These are phyloP conservation scores for Candida pini DNA, from an alignment of 805 yeast species.

Conservation along the genomic window DNA sequence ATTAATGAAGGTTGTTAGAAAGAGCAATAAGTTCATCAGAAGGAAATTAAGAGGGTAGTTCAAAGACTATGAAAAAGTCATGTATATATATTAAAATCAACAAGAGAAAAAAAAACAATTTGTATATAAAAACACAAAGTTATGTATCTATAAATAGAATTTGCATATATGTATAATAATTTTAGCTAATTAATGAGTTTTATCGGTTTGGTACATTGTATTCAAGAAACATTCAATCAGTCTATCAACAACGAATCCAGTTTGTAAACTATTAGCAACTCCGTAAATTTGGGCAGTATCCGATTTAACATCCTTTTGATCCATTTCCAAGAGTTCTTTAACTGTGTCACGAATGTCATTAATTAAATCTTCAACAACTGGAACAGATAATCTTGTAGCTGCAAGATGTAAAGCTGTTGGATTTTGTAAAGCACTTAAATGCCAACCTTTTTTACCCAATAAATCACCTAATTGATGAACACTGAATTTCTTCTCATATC, in stretches of 20 bases:
- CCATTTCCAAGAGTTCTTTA: constrained; percentile 29
- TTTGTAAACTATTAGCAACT: constrained; percentile 85
- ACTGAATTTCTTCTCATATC: constrained; percentile 44
- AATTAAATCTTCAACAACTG: constrained; percentile 56
- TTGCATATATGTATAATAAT: too few relatives aligned
- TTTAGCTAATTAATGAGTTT: not conserved
- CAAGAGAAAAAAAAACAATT: not conserved
- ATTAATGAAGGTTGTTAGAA: constrained; percentile 18
- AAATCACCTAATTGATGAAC: constrained; percentile 77
- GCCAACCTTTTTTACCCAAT: constrained; percentile 69
- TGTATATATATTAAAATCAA: not conserved
- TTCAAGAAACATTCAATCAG: constrained; percentile 80
- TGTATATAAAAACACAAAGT: constrained; percentile 3
- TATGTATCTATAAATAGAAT: too few relatives aligned
- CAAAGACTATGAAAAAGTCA: too few relatives aligned
- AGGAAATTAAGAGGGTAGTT: constrained; percentile 2
- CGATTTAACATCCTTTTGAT: constrained; percentile 21
- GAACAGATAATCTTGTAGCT: constrained; percentile 64
- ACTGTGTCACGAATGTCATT: constrained; percentile 43
- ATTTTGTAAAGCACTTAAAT: constrained; percentile 75
- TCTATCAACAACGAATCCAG: constrained; percentile 77
- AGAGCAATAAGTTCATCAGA: constrained; percentile 14
- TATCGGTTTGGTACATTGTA: constrained; percentile 55
- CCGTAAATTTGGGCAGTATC: constrained; percentile 92
- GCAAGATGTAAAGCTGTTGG: constrained; percentile 94